Conservation (phyloP, 768 basidiomycete species). For the Serpula lacrymans region DNA sequence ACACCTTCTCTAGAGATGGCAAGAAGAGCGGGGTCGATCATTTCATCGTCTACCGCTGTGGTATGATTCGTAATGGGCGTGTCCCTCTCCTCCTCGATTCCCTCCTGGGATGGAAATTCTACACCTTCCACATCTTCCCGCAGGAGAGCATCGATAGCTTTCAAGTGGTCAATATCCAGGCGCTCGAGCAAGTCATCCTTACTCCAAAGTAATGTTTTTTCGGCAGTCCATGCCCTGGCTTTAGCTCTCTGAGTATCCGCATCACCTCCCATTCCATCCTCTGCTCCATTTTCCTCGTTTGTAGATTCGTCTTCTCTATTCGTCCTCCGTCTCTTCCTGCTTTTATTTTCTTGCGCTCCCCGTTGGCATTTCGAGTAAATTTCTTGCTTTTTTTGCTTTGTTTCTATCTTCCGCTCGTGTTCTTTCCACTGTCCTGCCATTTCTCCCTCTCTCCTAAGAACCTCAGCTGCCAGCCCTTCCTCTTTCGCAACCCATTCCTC, state of each 20-base stretch:
- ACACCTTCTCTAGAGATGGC: conserved; percentile 19
- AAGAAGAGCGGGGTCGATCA: conserved; percentile 30
- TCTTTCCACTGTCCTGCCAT: background rate
- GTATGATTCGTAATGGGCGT: background rate
- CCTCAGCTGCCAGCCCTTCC: conserved; percentile 25
- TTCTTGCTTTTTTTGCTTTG: conserved; percentile 2
- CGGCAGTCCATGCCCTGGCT: conserved; percentile 3
- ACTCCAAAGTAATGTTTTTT: conserved; percentile 16
- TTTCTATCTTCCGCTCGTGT: conserved; percentile 6
- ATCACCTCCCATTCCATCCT: background rate
- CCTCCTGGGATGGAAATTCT: background rate
- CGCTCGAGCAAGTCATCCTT: conserved; percentile 24
- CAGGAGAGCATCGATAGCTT: conserved; percentile 34
- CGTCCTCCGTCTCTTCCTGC: background rate
- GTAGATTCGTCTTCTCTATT: background rate
- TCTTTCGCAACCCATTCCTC: conserved; percentile 34
- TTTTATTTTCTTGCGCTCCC: no score
- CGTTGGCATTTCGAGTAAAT: background rate
- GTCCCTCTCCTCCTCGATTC: background rate
- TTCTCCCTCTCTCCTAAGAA: conserved; percentile 14
- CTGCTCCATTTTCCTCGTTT: background rate
- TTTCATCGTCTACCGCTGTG: conserved; percentile 5
- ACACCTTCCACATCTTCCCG: conserved; percentile 25
- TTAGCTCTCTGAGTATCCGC: background rate
- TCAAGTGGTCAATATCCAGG: conserved; percentile 28